Percentiles rank a stretch among this genome's conserved stretches.
phyloP scores from a whole-genome alignment of 225 moss, liverwort and hornwort genomes.

The Sphagnum contortum region DNA sequence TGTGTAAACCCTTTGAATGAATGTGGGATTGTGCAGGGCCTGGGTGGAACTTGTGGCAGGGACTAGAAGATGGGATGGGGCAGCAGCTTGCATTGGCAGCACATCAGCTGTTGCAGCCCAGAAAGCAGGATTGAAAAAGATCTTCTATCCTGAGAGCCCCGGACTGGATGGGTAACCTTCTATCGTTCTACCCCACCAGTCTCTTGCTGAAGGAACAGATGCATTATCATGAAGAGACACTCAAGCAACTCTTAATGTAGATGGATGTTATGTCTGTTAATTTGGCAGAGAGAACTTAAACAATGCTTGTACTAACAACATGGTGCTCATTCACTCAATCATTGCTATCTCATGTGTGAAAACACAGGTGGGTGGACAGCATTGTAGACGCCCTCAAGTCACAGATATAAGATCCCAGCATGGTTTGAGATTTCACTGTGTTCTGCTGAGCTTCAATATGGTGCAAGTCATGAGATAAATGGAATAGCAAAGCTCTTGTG shows the following conservation, averaged over 20 bases:
- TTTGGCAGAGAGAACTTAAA: not conserved
- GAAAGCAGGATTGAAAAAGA: constrained; percentile 70
- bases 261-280: not conserved
- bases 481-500: no score
- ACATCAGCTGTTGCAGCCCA: constrained; percentile 83
- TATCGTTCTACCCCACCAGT: not conserved
- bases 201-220: not conserved
- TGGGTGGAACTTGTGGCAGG: constrained; percentile 79
- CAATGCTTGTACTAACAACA: not conserved
- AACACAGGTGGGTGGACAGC: constrained; percentile 88
- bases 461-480: no score
- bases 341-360: not conserved
- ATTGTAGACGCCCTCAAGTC: constrained; percentile 63
- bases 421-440: constrained; percentile 1
- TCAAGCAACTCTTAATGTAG: not conserved
- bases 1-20: no score
- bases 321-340: not conserved
- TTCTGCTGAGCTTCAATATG: no score
- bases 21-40: constrained; percentile 35
- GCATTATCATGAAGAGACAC: not conserved
- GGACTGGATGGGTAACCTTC: constrained; percentile 75
- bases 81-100: constrained; percentile 88
- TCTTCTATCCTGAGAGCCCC: constrained; percentile 79
- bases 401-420: constrained; percentile 20
- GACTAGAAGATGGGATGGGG: constrained; percentile 61